Percentiles rank a stretch among this genome's conserved stretches.
These are phyloP conservation scores for Scleroderma citrinum DNA, from an alignment of 768 basidiomycete species.

Conservation along the genomic window DNA sequence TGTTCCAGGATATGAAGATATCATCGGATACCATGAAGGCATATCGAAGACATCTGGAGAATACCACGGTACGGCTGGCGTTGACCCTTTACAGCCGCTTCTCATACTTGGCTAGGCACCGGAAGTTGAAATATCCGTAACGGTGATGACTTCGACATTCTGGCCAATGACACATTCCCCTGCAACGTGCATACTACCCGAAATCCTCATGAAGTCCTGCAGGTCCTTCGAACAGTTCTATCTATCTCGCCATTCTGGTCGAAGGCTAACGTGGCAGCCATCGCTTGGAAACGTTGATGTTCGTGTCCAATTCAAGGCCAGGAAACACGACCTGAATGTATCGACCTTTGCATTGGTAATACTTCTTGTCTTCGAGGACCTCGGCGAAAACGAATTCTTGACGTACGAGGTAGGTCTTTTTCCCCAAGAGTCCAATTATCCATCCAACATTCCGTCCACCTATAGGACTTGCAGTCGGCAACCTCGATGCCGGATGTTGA, in stretches of 20 bases:
- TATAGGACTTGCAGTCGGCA: slow-evolving; percentile 78
- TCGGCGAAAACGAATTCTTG: slow-evolving; percentile 61
- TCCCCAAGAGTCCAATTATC: neutral
- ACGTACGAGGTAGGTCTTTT: slow-evolving; percentile 59
- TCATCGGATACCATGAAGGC: slow-evolving; percentile 76
- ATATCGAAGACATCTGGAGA: slow-evolving; percentile 59
- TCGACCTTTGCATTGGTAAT: slow-evolving; percentile 87
- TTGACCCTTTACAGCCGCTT: neutral
- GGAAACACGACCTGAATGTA: slow-evolving; percentile 86
- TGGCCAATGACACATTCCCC: slow-evolving; percentile 82
- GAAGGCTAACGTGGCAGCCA: slow-evolving; percentile 89
- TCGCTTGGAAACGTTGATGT: slow-evolving; percentile 89
- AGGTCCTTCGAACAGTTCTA: slow-evolving; percentile 88
- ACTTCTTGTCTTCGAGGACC: slow-evolving; percentile 77
- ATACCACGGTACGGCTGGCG: slow-evolving; percentile 47
- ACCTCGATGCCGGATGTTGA: slow-evolving; percentile 73
- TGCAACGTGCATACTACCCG: slow-evolving; percentile 62
- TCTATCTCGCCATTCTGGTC: slow-evolving; percentile 80
- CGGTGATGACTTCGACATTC: slow-evolving; percentile 92
- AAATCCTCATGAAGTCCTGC: slow-evolving; percentile 54
- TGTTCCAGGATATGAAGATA: slow-evolving; percentile 96
- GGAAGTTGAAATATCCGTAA: slow-evolving; percentile 77
- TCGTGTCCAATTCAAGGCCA: slow-evolving; percentile 68
- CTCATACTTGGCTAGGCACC: slow-evolving; percentile 47
- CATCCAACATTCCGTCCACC: neutral